Conservation (phyloP, 192 early-diverging fungal genomes). For the Entophlyctis luteolus region DNA sequence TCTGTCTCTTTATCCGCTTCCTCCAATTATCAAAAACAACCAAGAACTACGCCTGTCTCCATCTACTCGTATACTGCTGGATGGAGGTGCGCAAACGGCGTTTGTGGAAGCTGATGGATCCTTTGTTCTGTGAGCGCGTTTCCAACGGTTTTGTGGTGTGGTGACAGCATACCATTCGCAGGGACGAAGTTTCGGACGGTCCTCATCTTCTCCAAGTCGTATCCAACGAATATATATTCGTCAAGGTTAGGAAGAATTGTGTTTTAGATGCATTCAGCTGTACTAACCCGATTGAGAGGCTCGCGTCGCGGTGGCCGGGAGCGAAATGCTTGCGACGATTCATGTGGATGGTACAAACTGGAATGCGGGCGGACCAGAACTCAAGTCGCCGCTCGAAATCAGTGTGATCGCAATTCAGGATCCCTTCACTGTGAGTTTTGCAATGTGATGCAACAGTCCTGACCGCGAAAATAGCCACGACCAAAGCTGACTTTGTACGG, state of each 20-base stretch:
- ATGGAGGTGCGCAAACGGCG: conserved; percentile 31
- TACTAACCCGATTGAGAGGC: conserved; percentile 10
- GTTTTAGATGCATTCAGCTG: conserved; percentile 7
- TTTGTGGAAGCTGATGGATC: conserved; percentile 40
- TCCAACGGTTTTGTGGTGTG: not conserved
- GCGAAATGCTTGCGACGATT: conserved; percentile 18
- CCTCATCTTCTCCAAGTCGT: conserved; percentile 36
- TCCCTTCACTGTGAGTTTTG: conserved; percentile 23
- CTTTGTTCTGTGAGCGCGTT: conserved; percentile 35
- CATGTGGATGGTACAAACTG: conserved; percentile 28
- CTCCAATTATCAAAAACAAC: not conserved
- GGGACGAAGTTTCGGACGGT: conserved; percentile 36
- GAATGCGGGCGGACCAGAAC: conserved; percentile 15
- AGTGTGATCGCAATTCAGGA: not conserved
- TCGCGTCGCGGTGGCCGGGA: conserved; percentile 13
- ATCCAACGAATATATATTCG: conserved; percentile 27
- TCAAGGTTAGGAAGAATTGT: conserved; percentile 23
- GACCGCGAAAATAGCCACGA: conserved; percentile 29
- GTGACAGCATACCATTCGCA: not conserved
- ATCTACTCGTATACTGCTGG: conserved; percentile 20
- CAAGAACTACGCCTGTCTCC: conserved; percentile 28
- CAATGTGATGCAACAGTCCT: not conserved
- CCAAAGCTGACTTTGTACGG: conserved; percentile 56
- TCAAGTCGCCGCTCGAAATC: conserved; percentile 26
- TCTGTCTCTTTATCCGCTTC: too few relatives aligned